Base-by-base conservation (phyloP, 208 protist species). In the Angomonas deanei region DNA sequence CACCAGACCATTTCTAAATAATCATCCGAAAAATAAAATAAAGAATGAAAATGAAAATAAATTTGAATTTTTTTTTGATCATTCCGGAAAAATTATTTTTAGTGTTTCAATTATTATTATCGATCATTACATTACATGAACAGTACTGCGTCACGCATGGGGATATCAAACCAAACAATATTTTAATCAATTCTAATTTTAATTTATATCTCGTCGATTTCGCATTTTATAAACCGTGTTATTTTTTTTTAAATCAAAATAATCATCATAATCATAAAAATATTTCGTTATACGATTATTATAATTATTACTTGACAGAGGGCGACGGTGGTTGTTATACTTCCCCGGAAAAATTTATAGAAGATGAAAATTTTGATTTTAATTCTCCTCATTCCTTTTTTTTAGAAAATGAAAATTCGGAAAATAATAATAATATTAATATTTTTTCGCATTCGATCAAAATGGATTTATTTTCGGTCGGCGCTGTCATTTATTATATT, bases 81-180 rank as follows among this genome's bases (percentile, higher is more conserved):
- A 15, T 8, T n/a, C 8, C 8, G 15, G 36, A 42, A 42, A 42
- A 42, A 15, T 42, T 42, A 42, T 42, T 42, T 42, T 42, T 42
- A 42, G 15, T 42, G 36, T 42, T 42, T 42, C 36, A 42, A 15
- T 42, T 42, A 42, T 42, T 42, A 42, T 15, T n/a, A 42, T 42
- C 8, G 15, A 42, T 42, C 36, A 8, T n/a, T 42, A n/a, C 36
- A 42, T 42, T n/a, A 42, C 15, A 42, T n/a, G 8, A 42, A 42
- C 15, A 42, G 15, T 42, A 85, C 74, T 80, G 71, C 28, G 55
- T 92, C 23, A 74, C 76, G 10, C 92, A 97, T 58, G 90, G 92
- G 11, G 90, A 97, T 58, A 68, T 97, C 33, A 97, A 97, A 66
- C 73, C 85, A 13, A 84, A 82, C 49, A 97, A 97, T 68, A 77